phyloP scores from a whole-genome alignment of 2,329 filamentous ascomycete genomes.

The Cercospora zeina region DNA sequence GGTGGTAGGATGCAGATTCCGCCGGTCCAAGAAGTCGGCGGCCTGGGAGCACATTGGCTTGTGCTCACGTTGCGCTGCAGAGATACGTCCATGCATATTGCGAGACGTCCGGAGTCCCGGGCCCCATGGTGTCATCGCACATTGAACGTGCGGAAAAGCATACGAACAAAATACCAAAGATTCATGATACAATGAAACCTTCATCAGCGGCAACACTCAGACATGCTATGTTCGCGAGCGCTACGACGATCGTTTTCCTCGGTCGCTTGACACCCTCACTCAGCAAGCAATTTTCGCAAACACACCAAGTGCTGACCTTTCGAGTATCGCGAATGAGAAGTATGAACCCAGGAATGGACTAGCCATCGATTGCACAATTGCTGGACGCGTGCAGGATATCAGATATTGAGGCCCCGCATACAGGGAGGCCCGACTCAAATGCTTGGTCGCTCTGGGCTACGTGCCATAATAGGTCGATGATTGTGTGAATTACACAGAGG shows the following conservation, averaged over 20 bases:
- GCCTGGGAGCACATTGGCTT: neutral
- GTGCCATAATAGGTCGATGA: neutral
- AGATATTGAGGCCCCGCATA: neutral
- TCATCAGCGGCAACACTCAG: neutral
- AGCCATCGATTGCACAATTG: too few relatives aligned
- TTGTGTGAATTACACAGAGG: neutral
- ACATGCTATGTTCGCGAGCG: neutral
- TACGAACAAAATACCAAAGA: neutral
- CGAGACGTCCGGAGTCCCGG: neutral
- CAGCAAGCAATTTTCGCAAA: neutral
- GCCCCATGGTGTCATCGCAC: neutral
- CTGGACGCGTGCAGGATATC: neutral
- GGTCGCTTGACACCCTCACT: too few relatives aligned
- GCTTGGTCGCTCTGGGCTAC: neutral
- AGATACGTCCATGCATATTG: neutral
- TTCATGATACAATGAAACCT: neutral
- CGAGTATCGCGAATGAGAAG: neutral
- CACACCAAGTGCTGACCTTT: neutral
- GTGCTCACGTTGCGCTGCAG: neutral
- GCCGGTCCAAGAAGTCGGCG: neutral
- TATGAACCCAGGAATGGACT: too few relatives aligned
- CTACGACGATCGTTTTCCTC: neutral
- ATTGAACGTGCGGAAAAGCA: neutral
- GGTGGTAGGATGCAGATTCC: conserved; percentile 17
- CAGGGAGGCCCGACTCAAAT: neutral